Base-by-base conservation (phyloP, 495 filamentous ascomycete genomes). In the Podospora comata region DNA sequence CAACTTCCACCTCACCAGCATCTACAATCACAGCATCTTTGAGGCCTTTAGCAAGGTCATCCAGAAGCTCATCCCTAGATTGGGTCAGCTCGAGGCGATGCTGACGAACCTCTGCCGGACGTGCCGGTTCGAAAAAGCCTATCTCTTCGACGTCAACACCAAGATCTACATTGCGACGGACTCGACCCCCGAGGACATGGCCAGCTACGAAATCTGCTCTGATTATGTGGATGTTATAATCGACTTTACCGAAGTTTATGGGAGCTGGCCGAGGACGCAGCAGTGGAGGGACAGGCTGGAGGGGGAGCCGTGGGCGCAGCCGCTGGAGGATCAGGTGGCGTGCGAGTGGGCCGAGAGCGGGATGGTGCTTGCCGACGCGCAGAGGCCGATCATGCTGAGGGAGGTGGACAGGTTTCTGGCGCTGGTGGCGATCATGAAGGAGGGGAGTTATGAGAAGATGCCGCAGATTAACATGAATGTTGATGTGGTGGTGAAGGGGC, bases 91-190 rank as follows among this genome's bases (percentile, higher is more conserved):
- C 53, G 96, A 99, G 79, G 90, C 92, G 54, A 83, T 99, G 77
- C 87, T 98, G 70, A 95, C 96, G 75, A 92, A 91, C 65, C 85
- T 98, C 48, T 92, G 88, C 79, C 90, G 88, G 28, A 94, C 91
- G 32, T 97, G 93, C 75, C 89, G 90, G 5, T 97, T 99, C 72
- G 93, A 98, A 75, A 99, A 99, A 81, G 94, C 93, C 0, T 99
- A 97, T 76, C 84, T 99, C 15, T 98, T 98, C 72, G 95, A 99
- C 75, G 92, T 97, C 15, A 83, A 95, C 64, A 96, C 91, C 79
- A 99, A 99, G 81, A 97, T 99, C 67, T 99, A 98, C 78, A 96
- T 99, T 67, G 95, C 96, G 4, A 97, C 93, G 11, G 95, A 99
- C 75, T 93, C 91, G 15, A 90, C 90, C 23, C 95, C 96, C 5